Percentiles rank a stretch among this genome's conserved stretches.
Evolutionary conservation across 169 alveolate genomes (phyloP).

Genomic region (Cryptosporidium canis): DNA sequence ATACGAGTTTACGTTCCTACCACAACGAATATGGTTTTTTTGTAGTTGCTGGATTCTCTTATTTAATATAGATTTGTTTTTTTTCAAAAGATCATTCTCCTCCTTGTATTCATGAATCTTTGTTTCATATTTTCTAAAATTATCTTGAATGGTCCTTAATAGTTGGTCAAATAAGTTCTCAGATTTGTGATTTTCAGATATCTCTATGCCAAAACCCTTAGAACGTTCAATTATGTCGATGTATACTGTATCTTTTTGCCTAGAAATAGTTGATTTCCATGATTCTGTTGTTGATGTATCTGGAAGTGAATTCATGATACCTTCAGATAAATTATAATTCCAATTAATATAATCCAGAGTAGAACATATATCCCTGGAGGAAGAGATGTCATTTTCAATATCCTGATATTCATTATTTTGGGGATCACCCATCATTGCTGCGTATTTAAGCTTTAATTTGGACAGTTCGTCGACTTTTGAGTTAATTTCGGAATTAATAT

Average conservation of each 20-base stretch:
- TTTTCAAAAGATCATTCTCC: slow-evolving; percentile 2
- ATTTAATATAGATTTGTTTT: slow-evolving; percentile 1
- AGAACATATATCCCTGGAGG: not conserved
- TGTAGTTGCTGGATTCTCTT: slow-evolving; percentile 47
- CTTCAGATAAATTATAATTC: not conserved
- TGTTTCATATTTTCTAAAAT: not conserved
- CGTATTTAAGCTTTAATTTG: not conserved
- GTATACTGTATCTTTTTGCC: not conserved
- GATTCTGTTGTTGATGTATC: not conserved
- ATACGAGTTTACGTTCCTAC: slow-evolving; percentile 11
- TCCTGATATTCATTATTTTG: not conserved
- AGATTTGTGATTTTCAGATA: not conserved
- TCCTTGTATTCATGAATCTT: slow-evolving; percentile 16
- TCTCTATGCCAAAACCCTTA: not conserved
- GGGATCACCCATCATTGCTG: not conserved
- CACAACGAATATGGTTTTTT: slow-evolving; percentile 36
- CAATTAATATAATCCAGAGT: slow-evolving; percentile 34
- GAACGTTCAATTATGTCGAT: not conserved
- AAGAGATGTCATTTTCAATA: not conserved
- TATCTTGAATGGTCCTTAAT: not conserved
- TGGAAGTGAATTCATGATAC: not conserved
- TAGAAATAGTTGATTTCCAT: slow-evolving; percentile 16
- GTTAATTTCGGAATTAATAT: not conserved
- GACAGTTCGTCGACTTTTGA: not conserved
- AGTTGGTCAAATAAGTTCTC: not conserved